phyloP scores from a whole-genome alignment of 2,329 filamentous ascomycete genomes.

The Pleurostoma richardsiae region DNA sequence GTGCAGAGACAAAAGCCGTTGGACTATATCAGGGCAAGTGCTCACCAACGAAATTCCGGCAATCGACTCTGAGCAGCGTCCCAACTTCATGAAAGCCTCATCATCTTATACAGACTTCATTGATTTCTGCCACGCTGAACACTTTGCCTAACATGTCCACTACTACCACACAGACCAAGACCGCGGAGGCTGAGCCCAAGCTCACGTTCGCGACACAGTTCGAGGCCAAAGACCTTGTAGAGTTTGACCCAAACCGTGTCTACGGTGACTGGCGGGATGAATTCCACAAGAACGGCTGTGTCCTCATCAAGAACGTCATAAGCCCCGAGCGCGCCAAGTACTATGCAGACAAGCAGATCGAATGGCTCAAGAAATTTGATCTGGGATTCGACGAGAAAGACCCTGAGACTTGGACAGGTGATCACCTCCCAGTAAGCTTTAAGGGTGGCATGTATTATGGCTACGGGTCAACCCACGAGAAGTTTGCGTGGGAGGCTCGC shows the following conservation, averaged over 20 bases:
- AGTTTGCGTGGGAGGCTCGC: conserved; percentile 36
- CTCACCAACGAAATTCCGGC: too few species aligned
- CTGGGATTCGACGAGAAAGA: conserved; percentile 32
- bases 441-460: conserved; percentile 27
- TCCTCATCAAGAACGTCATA: conserved; percentile 33
- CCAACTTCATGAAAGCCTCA: too few species aligned
- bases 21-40: too few species aligned
- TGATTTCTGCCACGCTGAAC: too few species aligned
- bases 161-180: background rate
- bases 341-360: conserved; percentile 30
- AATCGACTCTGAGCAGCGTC: too few species aligned
- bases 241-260: conserved; percentile 13
- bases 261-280: conserved; percentile 38
- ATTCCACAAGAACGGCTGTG: conserved; percentile 33
- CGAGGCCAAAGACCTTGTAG: conserved; percentile 7
- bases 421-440: conserved; percentile 34
- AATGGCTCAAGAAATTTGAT: conserved; percentile 36
- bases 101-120: background rate
- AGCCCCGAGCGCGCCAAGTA: conserved; percentile 27
- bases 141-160: background rate
- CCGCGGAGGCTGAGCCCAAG: background rate
- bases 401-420: conserved; percentile 31
- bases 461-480: conserved; percentile 27
- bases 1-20: too few species aligned
- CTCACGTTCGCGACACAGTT: conserved; percentile 3